phyloP scores from a whole-genome alignment of 1,139 yeast genomes.

The Pichia sp. region DNA sequence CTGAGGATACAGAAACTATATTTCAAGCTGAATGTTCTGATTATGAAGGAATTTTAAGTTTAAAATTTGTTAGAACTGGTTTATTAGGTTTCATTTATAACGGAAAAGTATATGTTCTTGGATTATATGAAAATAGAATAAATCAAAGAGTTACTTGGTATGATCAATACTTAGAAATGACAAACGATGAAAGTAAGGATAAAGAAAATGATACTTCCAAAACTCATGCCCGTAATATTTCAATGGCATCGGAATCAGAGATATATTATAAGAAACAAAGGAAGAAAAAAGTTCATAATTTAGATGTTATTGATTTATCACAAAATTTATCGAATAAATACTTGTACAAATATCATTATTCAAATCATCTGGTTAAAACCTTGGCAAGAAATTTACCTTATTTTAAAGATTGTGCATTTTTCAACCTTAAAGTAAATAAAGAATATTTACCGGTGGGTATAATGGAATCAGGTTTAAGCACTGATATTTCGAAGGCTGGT shows the following conservation, averaged over 20 bases:
- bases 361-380: constrained; percentile 81
- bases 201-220: neutral
- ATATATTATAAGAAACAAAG: neutral
- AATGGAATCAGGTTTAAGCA: constrained; percentile 68
- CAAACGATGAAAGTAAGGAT: constrained; percentile 11
- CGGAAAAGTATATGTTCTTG: constrained; percentile 83
- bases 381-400: constrained; percentile 76
- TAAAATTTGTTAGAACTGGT: constrained; percentile 86
- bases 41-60: constrained; percentile 58
- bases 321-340: constrained; percentile 10
- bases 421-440: constrained; percentile 77
- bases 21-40: constrained; percentile 79
- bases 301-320: constrained; percentile 9
- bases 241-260: constrained; percentile 6
- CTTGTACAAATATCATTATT: constrained; percentile 61
- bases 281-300: constrained; percentile 1
- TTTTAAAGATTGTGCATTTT: constrained; percentile 85
- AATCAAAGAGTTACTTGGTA: constrained; percentile 68
- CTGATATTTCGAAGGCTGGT: constrained; percentile 33
- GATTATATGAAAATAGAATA: constrained; percentile 86
- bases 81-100: constrained; percentile 78
- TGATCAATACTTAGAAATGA: constrained; percentile 37
- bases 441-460: constrained; percentile 84
- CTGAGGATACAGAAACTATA: constrained; percentile 62
- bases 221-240: neutral